These are phyloP conservation scores for Fusarium penzigii DNA, from an alignment of 2,329 filamentous ascomycete species.

Conservation along the genomic window DNA sequence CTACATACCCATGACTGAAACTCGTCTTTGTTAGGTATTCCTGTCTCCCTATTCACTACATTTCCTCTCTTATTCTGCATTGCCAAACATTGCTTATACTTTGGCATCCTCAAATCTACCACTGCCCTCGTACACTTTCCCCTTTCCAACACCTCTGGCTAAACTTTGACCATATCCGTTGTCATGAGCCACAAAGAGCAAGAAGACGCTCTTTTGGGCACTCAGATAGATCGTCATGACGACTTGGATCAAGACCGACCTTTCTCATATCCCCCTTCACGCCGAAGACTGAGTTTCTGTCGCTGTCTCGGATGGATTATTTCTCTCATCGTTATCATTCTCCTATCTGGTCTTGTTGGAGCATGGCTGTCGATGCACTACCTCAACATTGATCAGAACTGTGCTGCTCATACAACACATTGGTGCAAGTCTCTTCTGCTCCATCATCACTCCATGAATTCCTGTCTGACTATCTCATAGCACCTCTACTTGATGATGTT, in stretches of 20 bases:
- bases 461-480: constrained; percentile 16
- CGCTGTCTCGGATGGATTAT: constrained; percentile 14
- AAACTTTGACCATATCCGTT: not conserved
- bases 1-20: not conserved
- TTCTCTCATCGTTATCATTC: constrained; percentile 4
- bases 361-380: constrained; percentile 24
- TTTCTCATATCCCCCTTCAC: constrained; percentile 15
- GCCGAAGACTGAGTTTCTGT: constrained; percentile 13
- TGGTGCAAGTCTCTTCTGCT: constrained; percentile 35
- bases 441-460: constrained; percentile 34
- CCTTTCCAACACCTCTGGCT: not conserved
- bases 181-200: constrained; percentile 26
- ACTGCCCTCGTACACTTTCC: not conserved
- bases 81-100: not conserved
- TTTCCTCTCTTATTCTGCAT: not conserved
- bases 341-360: constrained; percentile 18
- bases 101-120: not conserved
- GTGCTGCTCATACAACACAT: constrained; percentile 34
- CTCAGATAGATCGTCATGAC: constrained; percentile 8
- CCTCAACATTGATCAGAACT: constrained; percentile 24
- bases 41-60: not conserved
- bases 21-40: not conserved
- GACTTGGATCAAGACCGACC: constrained; percentile 24
- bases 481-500: constrained; percentile 37
- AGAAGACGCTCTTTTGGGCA: constrained; percentile 19